Conservation (phyloP, 345 rosid genomes). For the Eucalyptus erythrocorys region DNA sequence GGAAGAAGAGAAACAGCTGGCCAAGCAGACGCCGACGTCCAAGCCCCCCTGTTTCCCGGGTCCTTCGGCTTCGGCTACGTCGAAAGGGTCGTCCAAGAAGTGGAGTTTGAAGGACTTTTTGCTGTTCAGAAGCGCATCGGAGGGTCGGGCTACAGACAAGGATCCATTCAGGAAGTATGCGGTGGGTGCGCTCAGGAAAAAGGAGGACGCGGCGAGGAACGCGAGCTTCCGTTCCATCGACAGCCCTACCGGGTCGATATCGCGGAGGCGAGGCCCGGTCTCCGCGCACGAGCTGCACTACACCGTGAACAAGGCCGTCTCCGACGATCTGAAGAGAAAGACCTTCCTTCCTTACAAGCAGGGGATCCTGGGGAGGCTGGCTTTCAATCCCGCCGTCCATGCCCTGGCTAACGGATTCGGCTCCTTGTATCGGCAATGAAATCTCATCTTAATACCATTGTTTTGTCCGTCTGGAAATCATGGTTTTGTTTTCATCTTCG, state of each 20-base stretch:
- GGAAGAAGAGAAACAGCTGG: slow-evolving; percentile 29
- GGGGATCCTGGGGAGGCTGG: slow-evolving; percentile 65
- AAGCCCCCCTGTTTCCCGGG: not conserved
- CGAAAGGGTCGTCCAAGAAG: slow-evolving; percentile 50
- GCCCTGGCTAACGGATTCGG: slow-evolving; percentile 10
- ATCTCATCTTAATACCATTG: not conserved
- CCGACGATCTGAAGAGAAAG: slow-evolving; percentile 64
- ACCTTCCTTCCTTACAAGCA: slow-evolving; percentile 89
- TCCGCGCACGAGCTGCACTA: slow-evolving; percentile 93
- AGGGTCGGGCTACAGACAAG: slow-evolving; percentile 58
- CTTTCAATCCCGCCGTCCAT: slow-evolving; percentile 35
- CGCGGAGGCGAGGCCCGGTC: slow-evolving; percentile 20
- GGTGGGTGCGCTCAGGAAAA: slow-evolving; percentile 30
- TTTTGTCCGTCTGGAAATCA: not conserved
- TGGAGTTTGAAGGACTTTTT: slow-evolving; percentile 77
- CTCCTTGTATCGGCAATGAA: not conserved
- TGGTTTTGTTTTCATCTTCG: not conserved
- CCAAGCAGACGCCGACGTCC: not conserved
- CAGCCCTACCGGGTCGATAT: slow-evolving; percentile 9
- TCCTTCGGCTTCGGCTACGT: slow-evolving; percentile 1
- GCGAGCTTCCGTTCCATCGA: slow-evolving; percentile 25
- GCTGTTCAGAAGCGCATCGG: slow-evolving; percentile 85
- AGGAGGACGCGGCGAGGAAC: slow-evolving; percentile 36
- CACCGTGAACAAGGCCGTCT: slow-evolving; percentile 64
- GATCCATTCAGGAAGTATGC: slow-evolving; percentile 36